Base-by-base conservation (phyloP, 805 yeast genomes). In the Ascoidea tarda region DNA sequence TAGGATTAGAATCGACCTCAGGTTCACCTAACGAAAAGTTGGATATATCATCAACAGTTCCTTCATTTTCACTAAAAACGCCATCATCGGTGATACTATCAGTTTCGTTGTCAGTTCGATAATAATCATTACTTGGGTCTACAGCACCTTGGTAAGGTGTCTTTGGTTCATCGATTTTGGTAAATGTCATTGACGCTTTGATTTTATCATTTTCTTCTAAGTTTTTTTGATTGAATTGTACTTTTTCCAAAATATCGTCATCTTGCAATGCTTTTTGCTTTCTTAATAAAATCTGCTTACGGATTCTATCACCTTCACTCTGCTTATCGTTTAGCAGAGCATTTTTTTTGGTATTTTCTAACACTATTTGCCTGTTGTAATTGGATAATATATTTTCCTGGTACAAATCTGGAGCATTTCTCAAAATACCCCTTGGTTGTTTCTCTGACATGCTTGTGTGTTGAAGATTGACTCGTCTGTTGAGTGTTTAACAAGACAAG, bases 71-170 rank as follows among this genome's bases (percentile, higher is more conserved):
- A 6, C 75, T 65, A 58, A 82, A 79, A 47, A 69, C 73, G 47
- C 79, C 67, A 3, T 71, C 73, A 21, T 60, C 69, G 3, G 32
- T 14, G 5, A 58, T 61, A 10, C 59, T 65, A 33, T 51, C 49
- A 8, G 32, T 51, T 44, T 82, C 89, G 48, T 81, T 80, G 60
- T 84, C 91, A 5, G 76, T 78, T 51, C 75, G 74, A 59, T 88
- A 87, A 62, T 85, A 84, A 60, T 89, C 95, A 38, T 87, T 87
- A 51, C 77, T 73, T 53, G 69, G 72, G 60, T 84, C 82, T 32
- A 87, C 84, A 0, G 96, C 95, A 8, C 93, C 95, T 63, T 87
- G 95, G 61, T 84, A 90, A 5, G 97, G 97, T 0, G 97, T 90
- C 71, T 90, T 90, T 28, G 97, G 97, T 65, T 90, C 97, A 62